Base-by-base conservation (phyloP, 208 protist species). In the Wallacemonas sp. region DNA sequence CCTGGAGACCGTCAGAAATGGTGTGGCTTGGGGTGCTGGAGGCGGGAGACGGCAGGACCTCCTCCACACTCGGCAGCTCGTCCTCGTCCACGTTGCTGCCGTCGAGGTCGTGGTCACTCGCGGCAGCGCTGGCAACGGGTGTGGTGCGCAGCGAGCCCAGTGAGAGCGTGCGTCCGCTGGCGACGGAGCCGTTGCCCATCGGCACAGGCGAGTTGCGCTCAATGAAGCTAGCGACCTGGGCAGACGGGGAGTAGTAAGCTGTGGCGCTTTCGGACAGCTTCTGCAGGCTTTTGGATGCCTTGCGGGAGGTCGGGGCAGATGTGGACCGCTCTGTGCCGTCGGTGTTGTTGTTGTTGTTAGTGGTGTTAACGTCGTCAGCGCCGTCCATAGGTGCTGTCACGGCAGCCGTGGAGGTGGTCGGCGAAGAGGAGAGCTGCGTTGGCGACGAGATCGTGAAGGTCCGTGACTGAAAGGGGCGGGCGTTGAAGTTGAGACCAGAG, bases 221-320 rank as follows among this genome's bases (percentile, higher is more conserved):
- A 17, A 80, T 68, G 24, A 80, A 68, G 27, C 68, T 70, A 12
- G 74, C 38, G 8, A 87, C 73, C 17, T 80, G 67, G 57, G 73
- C 69, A 6, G 80, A 83, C 0, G 80, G 76, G 1, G 76, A 83
- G 62, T 83, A 83, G 33, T 56, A 56, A 24, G 61, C 44, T 12
- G 72, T 43, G 56, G 63, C 69, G 52, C 33, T 77, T 54, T 79
- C 77, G 2, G 73, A 73, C 27, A 80, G 48, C 54, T 72, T 64
- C 56, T 65, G 52, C 65, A 81, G 16, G 52, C 30, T 58, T 9
- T 16, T 34, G 6, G 32, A 21, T 24, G 2, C 52, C 19, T 58
- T 58, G 14, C 29, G 52, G 19, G 14, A 48, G 24, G 27, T 17
- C 17, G 36, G 3, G 52, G 30, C 2, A 41, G 36, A 6, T 41